Evolutionary conservation across 495 filamentous ascomycete species (phyloP).

Genomic region (Penicillium ochrochloron): DNA sequence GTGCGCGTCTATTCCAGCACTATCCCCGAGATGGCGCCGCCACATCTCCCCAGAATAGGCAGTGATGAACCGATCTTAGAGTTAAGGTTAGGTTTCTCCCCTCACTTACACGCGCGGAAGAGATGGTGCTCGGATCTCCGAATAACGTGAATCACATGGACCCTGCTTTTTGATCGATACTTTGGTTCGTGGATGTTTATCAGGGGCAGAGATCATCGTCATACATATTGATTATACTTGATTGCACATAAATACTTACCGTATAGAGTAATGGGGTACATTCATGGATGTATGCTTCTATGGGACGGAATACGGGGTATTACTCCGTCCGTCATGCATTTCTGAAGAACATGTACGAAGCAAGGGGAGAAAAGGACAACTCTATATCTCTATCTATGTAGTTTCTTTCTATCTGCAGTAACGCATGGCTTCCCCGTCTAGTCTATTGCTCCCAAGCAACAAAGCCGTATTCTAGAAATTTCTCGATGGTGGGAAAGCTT

Average conservation of each 20-base stretch:
- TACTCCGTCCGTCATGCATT: neutral
- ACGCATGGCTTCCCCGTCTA: neutral
- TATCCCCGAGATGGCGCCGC: neutral
- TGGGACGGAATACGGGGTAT: neutral
- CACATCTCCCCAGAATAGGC: neutral
- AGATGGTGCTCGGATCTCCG: constrained; percentile 2
- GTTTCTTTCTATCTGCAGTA: neutral
- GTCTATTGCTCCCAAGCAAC: neutral
- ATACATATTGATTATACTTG: neutral
- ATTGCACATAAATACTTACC: neutral
- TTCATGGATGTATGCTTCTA: no score
- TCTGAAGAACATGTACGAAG: neutral
- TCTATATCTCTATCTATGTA: neutral
- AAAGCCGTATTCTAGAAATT: neutral
- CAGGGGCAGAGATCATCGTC: neutral
- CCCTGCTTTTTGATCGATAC: neutral
- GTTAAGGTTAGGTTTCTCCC: neutral
- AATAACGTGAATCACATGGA: neutral
- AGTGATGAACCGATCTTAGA: neutral
- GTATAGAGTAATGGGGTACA: no score
- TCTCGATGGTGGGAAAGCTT: neutral
- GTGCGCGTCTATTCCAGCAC: constrained; percentile 19
- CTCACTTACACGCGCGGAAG: constrained; percentile 1
- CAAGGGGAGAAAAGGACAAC: neutral
- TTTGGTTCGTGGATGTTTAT: neutral